These are phyloP conservation scores for Psilocybe tampanensis DNA, from an alignment of 768 basidiomycete genomes.

Conservation along the genomic window DNA sequence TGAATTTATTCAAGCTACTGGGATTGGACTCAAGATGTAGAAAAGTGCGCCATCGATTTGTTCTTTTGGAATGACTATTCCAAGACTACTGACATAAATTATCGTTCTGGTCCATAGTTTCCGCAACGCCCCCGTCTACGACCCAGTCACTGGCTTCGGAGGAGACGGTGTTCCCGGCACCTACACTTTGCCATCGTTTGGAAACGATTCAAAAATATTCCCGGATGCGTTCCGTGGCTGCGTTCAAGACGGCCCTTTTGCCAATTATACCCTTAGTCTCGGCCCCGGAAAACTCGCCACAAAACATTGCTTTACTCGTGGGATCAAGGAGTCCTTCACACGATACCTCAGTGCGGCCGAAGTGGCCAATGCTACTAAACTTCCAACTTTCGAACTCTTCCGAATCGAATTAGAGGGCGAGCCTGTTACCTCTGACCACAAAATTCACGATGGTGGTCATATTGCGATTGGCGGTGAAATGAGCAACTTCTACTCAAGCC, in stretches of 20 bases:
- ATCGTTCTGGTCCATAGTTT: conserved; percentile 18
- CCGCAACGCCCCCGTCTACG: conserved; percentile 31
- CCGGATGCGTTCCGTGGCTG: conserved; percentile 24
- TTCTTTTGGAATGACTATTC: conserved; percentile 3
- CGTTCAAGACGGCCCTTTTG: conserved; percentile 37
- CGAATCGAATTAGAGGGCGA: conserved; percentile 38
- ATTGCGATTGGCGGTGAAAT: conserved; percentile 34
- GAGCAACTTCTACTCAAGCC: conserved; percentile 39
- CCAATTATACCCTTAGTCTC: conserved; percentile 29
- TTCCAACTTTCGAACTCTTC: conserved; percentile 35
- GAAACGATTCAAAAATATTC: conserved; percentile 14
- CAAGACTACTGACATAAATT: conserved; percentile 14
- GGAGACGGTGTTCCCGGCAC: conserved; percentile 27
- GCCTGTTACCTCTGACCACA: conserved; percentile 22
- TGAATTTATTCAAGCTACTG: conserved; percentile 33
- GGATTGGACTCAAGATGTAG: conserved; percentile 35
- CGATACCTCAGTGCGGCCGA: conserved; percentile 22
- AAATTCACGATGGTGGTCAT: conserved; percentile 41
- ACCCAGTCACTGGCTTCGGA: conserved; percentile 33
- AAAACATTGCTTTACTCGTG: conserved; percentile 35
- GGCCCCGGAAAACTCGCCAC: conserved; percentile 37
- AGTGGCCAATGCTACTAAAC: conserved; percentile 25
- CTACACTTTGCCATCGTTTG: conserved; percentile 26
- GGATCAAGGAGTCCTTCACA: conserved; percentile 27
- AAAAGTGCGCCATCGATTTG: conserved; percentile 15